Conservation (phyloP, 305 asterid genomes). For the Fraxinus floribunda region DNA sequence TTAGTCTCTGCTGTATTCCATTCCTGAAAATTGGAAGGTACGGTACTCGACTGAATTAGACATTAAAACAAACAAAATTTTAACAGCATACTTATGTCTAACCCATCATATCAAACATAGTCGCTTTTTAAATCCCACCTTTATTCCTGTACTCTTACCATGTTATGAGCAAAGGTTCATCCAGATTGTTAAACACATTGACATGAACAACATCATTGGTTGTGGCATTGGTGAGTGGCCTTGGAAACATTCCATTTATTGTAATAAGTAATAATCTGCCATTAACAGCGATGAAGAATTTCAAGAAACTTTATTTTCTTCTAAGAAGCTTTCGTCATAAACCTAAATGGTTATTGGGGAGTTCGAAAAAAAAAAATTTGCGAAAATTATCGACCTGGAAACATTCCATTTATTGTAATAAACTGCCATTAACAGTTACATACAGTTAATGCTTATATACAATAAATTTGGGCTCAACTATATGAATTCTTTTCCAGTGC, state of each 20-base stretch:
- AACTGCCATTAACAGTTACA: conserved; percentile 38
- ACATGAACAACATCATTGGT: conserved; percentile 57
- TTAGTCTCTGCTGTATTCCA: conserved; percentile 63
- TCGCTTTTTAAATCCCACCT: background rate
- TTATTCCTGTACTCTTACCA: conserved; percentile 36
- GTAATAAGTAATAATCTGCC: conserved; percentile 49
- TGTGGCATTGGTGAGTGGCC: conserved; percentile 61
- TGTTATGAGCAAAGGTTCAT: conserved; percentile 60
- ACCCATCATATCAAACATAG: background rate
- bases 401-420: conserved; percentile 56
- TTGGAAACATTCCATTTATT: conserved; percentile 64
- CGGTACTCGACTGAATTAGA: background rate
- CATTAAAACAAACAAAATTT: background rate
- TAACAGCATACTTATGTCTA: background rate
- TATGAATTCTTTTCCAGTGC: background rate
- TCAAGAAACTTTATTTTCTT: too few species aligned
- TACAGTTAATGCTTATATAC: background rate
- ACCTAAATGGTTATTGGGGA: too few species aligned
- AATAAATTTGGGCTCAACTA: background rate
- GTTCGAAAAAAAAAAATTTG: too few species aligned
- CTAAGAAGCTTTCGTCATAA: too few species aligned
- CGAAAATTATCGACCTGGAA: conserved; percentile 41
- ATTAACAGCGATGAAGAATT: background rate
- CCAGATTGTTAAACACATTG: conserved; percentile 54
- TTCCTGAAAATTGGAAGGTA: conserved; percentile 37